These are phyloP conservation scores for Yamadazyma phyllophila DNA, from an alignment of 805 yeast species.

Conservation along the genomic window DNA sequence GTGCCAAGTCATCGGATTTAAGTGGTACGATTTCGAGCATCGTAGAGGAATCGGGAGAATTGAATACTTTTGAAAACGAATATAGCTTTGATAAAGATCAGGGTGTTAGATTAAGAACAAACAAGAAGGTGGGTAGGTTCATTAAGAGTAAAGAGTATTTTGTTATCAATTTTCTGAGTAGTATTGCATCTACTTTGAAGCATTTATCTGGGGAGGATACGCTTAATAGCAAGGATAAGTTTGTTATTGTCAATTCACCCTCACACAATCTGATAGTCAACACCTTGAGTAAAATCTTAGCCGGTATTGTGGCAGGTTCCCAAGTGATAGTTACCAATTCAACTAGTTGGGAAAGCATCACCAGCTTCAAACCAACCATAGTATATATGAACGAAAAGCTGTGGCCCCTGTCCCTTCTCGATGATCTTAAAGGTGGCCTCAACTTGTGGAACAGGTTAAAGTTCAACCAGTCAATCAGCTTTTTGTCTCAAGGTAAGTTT, in stretches of 20 bases:
- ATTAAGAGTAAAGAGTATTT: slow-evolving; percentile 33
- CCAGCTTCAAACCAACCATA: slow-evolving; percentile 25
- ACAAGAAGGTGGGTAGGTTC: slow-evolving; percentile 13
- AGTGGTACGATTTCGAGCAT: background rate
- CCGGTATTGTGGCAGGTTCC: slow-evolving; percentile 37
- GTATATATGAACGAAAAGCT: slow-evolving; percentile 18
- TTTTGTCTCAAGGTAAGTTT: slow-evolving; percentile 52
- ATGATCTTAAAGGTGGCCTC: background rate
- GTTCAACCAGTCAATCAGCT: slow-evolving; percentile 35
- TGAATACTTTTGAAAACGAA: slow-evolving; percentile 23
- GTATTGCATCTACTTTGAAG: slow-evolving; percentile 51
- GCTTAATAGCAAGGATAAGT: slow-evolving; percentile 18
- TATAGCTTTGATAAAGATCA: slow-evolving; percentile 33
- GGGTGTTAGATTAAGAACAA: slow-evolving; percentile 32
- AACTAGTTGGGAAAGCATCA: slow-evolving; percentile 14
- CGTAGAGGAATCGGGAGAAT: background rate
- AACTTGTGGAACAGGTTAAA: slow-evolving; percentile 18
- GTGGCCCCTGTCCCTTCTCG: background rate
- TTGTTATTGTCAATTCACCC: slow-evolving; percentile 21
- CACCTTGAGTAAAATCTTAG: slow-evolving; percentile 36
- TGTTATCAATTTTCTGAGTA: slow-evolving; percentile 52
- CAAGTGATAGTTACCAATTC: slow-evolving; percentile 18
- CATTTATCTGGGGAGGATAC: slow-evolving; percentile 33
- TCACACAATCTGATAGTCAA: slow-evolving; percentile 23
- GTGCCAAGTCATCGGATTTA: background rate